Evolutionary conservation across 2,329 filamentous ascomycete genomes (phyloP).

Genomic region (Colletotrichum trifolii): DNA sequence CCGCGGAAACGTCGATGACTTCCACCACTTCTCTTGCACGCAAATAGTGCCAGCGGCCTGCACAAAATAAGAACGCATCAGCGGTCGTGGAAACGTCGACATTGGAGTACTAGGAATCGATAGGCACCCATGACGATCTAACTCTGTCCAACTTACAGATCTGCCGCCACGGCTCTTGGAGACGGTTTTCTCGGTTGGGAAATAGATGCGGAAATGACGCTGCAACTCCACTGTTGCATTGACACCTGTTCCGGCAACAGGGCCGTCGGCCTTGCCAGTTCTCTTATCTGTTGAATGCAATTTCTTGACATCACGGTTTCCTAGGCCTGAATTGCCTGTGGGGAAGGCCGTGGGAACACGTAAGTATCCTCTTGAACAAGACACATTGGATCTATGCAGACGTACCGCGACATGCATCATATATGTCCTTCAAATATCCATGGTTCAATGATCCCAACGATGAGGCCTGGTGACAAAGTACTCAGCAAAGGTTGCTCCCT

Average conservation of each 20-base stretch:
- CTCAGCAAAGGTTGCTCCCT: conserved; percentile 37
- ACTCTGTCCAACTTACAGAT: conserved; percentile 54
- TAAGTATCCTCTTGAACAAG: conserved; percentile 11
- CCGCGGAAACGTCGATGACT: conserved; percentile 75
- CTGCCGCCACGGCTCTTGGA: conserved; percentile 70
- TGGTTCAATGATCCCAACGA: conserved; percentile 83
- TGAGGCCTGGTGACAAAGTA: conserved; percentile 66
- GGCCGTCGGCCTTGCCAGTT: conserved; percentile 19
- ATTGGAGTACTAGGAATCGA: conserved; percentile 30
- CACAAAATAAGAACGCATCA: conserved; percentile 29
- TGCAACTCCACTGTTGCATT: conserved; percentile 42
- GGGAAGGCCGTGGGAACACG: conserved; percentile 4
- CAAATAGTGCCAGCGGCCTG: conserved; percentile 86
- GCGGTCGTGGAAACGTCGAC: neutral
- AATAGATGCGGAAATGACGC: conserved; percentile 78
- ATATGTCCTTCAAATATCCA: conserved; percentile 70
- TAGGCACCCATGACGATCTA: conserved; percentile 26
- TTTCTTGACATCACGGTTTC: conserved; percentile 56
- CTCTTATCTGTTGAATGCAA: conserved; percentile 45
- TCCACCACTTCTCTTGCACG: conserved; percentile 79
- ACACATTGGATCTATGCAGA: conserved; percentile 23
- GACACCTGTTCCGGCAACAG: conserved; percentile 8
- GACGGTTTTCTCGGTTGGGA: conserved; percentile 80
- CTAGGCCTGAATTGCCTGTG: conserved; percentile 56
- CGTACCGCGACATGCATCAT: conserved; percentile 66